A percentile compares a stretch with the other conserved stretches of the same genome.
Evolutionary conservation across 495 filamentous ascomycete species (phyloP).

Genomic region (Talaromyces wortmannii): DNA sequence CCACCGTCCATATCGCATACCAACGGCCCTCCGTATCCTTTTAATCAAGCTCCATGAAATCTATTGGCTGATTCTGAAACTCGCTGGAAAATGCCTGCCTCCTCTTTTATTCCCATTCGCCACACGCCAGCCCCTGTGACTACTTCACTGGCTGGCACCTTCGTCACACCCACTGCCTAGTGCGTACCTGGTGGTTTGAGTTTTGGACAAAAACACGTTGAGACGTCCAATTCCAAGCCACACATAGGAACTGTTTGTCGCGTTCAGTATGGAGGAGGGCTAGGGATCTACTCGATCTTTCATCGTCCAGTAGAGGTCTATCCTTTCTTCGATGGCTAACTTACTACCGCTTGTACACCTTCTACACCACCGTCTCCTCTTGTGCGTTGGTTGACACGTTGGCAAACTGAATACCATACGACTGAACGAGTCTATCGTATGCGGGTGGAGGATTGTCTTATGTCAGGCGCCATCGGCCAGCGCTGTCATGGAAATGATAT

Average conservation of each 20-base stretch:
- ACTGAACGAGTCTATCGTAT: no score
- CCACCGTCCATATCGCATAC: neutral
- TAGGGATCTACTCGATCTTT: slow-evolving; percentile 1
- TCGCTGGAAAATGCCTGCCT: slow-evolving; percentile 2
- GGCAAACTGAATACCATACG: no score
- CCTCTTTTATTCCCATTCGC: slow-evolving; percentile 3
- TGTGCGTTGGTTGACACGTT: no score
- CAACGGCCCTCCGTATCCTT: neutral
- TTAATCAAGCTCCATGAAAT: neutral
- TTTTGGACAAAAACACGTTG: neutral
- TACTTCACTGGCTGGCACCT: neutral
- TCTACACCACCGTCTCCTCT: no score
- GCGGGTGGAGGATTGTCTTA: neutral
- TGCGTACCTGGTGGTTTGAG: no score
- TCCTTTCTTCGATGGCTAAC: no score
- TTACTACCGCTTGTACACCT: neutral
- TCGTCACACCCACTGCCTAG: neutral
- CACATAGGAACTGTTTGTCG: neutral
- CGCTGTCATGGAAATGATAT: slow-evolving; percentile 4
- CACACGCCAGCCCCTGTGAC: slow-evolving; percentile 1
- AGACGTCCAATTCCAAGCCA: neutral
- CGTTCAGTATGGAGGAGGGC: neutral
- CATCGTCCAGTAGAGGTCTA: neutral
- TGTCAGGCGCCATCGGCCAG: neutral
- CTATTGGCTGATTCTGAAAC: neutral